Conservation (phyloP, 768 basidiomycete genomes). For the Lactarius quietus region DNA sequence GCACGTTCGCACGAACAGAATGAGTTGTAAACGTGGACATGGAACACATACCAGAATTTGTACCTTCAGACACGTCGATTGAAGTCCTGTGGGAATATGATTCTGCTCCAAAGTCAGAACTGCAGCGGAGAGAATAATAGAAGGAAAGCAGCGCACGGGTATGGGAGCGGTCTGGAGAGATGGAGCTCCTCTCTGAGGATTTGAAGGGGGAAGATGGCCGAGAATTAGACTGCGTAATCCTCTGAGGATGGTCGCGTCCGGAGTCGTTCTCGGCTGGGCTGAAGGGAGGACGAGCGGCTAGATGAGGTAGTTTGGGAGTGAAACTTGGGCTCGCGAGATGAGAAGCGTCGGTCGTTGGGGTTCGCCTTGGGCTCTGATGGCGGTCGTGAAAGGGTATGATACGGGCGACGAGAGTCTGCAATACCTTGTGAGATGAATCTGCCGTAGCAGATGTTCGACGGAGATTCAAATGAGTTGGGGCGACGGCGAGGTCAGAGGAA, state of each 20-base stretch:
- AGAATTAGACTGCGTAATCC: conserved; percentile 38
- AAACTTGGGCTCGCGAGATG: conserved; percentile 49
- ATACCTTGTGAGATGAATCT: conserved; percentile 30
- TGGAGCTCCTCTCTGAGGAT: conserved; percentile 59
- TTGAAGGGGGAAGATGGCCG: conserved; percentile 66
- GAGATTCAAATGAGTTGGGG: conserved; percentile 26
- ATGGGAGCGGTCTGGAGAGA: conserved; percentile 28
- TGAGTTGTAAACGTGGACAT: neutral
- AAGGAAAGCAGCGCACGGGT: conserved; percentile 19
- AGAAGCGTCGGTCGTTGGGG: conserved; percentile 79
- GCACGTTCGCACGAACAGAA: neutral
- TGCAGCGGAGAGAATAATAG: neutral
- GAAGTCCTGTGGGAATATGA: conserved; percentile 20
- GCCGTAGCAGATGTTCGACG: conserved; percentile 21
- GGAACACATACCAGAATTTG: conserved; percentile 16
- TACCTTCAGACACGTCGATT: conserved; percentile 22
- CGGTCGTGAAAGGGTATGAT: conserved; percentile 67
- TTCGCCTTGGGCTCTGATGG: conserved; percentile 76
- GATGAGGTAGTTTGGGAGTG: conserved; percentile 25
- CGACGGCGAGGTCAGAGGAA: conserved; percentile 19
- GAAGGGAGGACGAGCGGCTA: conserved; percentile 26
- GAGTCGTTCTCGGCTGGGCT: conserved; percentile 22
- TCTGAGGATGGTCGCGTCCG: conserved; percentile 34
- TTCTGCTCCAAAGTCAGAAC: conserved; percentile 14
- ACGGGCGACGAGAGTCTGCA: conserved; percentile 38